Evolutionary conservation across 352 stramenopile species (phyloP).

Genomic region (Elongisporangium senticosum): DNA sequence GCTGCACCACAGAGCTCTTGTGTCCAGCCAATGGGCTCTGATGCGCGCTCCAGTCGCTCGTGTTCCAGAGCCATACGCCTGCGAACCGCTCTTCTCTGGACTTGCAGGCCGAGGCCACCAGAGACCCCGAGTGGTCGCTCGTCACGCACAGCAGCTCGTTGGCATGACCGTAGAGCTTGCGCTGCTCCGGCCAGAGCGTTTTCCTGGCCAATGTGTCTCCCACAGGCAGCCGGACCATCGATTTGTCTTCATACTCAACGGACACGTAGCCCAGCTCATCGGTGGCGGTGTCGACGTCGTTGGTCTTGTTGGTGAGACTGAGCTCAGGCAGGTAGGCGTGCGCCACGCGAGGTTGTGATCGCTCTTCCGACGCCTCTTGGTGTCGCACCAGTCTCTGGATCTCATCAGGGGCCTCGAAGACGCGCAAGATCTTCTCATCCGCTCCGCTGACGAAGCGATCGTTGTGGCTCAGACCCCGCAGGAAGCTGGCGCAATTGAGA

Average conservation of each 20-base stretch:
- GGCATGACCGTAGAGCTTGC: constrained; percentile 76
- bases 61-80: constrained; percentile 62
- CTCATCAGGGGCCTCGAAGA: constrained; percentile 61
- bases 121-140: constrained; percentile 39
- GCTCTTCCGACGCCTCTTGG: constrained; percentile 9
- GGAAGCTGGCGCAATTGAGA: constrained; percentile 67
- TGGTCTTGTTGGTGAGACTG: constrained; percentile 69
- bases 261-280: constrained; percentile 19
- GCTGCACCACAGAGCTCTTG: constrained; percentile 74
- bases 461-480: constrained; percentile 15
- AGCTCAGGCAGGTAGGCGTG: constrained; percentile 72
- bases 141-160: constrained; percentile 73
- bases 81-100: constrained; percentile 65
- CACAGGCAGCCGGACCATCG: constrained; percentile 33
- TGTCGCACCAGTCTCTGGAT: constrained; percentile 25
- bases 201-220: constrained; percentile 55
- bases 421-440: constrained; percentile 79
- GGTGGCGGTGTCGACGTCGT: not conserved
- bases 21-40: constrained; percentile 50
- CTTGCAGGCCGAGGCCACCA: constrained; percentile 70
- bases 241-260: constrained; percentile 5
- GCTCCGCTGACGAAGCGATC: constrained; percentile 70
- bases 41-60: constrained; percentile 38
- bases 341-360: constrained; percentile 14
- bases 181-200: constrained; percentile 70